Conservation (phyloP, 805 yeast genomes). For the Isabelozyma heimii region DNA sequence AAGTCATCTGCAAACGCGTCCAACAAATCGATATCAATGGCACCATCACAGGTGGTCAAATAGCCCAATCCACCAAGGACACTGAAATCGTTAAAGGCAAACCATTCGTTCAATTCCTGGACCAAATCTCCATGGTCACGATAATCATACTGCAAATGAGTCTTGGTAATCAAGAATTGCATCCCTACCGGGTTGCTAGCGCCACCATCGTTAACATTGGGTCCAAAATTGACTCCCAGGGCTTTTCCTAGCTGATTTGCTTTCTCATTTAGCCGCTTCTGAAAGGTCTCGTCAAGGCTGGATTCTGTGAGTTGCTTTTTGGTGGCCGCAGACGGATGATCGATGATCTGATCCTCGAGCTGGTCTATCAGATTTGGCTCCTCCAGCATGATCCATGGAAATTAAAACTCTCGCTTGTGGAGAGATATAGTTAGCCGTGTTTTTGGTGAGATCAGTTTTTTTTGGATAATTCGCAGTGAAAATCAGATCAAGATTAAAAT, state of each 20-base stretch:
- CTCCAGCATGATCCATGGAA: constrained; percentile 15
- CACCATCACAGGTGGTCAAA: constrained; percentile 1
- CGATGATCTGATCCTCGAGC: constrained; percentile 47
- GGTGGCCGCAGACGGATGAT: constrained; percentile 37
- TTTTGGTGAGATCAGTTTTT: not conserved
- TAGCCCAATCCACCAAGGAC: constrained; percentile 15
- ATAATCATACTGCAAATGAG: constrained; percentile 28
- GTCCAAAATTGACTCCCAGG: not conserved
- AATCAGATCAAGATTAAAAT: too few species aligned
- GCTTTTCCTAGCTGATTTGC: constrained; percentile 33
- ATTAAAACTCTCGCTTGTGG: too few species aligned
- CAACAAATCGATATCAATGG: not conserved
- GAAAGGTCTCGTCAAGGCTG: constrained; percentile 40
- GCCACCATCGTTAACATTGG: not conserved
- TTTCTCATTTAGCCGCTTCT: constrained; percentile 37
- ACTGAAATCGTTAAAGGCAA: constrained; percentile 27
- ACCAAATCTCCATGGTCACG: constrained; percentile 23
- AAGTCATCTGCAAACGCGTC: not conserved
- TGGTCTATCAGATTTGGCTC: constrained; percentile 39
- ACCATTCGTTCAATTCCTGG: constrained; percentile 39
- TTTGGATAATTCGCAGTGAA: not conserved
- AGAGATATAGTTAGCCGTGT: not conserved
- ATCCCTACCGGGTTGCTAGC: constrained; percentile 1
- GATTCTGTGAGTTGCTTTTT: constrained; percentile 24
- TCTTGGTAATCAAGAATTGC: constrained; percentile 29